A percentile compares a stretch with the other conserved stretches of the same genome.
Conservation (phyloP, 495 filamentous ascomycete species). For the Niebla homalea region DNA sequence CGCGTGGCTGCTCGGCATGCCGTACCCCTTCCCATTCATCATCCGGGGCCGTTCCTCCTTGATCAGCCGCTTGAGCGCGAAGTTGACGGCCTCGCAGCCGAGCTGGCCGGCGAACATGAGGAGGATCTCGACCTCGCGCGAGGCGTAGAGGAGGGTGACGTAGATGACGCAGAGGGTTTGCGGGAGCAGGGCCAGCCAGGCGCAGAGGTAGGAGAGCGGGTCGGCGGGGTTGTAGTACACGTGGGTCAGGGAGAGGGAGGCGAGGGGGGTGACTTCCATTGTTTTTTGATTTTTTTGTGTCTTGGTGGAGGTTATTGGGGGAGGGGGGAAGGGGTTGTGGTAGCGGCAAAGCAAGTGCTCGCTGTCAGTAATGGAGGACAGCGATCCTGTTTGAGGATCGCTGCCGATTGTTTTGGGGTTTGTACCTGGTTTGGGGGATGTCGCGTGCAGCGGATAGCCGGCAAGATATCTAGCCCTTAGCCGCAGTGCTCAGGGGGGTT, state of each 20-base stretch:
- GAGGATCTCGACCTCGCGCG: constrained; percentile 78
- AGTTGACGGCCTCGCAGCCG: constrained; percentile 88
- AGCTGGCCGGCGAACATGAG: constrained; percentile 90
- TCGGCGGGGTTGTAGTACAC: constrained; percentile 92
- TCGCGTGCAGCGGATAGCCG: no score
- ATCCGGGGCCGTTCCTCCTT: constrained; percentile 78
- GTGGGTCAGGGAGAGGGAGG: constrained; percentile 86
- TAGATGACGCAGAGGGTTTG: constrained; percentile 85
- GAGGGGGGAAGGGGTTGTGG: neutral
- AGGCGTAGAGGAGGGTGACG: constrained; percentile 74
- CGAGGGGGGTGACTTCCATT: constrained; percentile 60
- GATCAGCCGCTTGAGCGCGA: constrained; percentile 74
- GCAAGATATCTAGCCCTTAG: no score
- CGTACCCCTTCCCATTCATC: constrained; percentile 87
- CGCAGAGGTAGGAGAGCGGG: constrained; percentile 70
- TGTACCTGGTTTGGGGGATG: no score
- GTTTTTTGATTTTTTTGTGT: neutral
- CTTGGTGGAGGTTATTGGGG: no score
- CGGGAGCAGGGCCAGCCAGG: constrained; percentile 85
- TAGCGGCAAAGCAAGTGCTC: neutral
- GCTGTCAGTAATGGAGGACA: no score
- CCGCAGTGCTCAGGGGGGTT: no score
- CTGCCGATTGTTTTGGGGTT: no score
- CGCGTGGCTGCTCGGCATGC: constrained; percentile 97
- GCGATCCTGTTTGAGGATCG: neutral